These are phyloP conservation scores for Candida corydali DNA, from an alignment of 805 yeast species.

Conservation along the genomic window DNA sequence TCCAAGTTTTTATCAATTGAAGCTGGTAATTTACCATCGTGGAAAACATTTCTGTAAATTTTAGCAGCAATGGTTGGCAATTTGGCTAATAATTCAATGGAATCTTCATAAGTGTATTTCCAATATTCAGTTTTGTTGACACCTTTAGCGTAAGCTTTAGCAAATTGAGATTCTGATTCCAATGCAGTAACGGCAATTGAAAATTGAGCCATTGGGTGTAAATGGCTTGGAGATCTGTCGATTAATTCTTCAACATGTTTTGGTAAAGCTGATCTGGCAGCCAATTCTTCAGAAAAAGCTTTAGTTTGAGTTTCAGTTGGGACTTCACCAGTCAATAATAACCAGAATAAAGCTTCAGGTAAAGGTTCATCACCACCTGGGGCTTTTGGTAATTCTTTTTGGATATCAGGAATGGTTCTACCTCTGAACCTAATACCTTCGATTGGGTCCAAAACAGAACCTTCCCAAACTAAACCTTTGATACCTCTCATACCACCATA, in stretches of 20 bases:
- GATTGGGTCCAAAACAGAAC: constrained; percentile 70
- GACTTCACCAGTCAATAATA: constrained; percentile 66
- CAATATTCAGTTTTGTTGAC: constrained; percentile 67
- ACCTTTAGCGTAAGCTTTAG: constrained; percentile 68
- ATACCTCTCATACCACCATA: constrained; percentile 82
- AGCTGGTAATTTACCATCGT: constrained; percentile 55
- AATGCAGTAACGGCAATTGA: constrained; percentile 72
- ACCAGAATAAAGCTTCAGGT: constrained; percentile 79
- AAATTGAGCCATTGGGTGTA: constrained; percentile 84
- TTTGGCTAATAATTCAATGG: constrained; percentile 64
- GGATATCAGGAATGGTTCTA: constrained; percentile 69
- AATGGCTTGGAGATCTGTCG: constrained; percentile 58
- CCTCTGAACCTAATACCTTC: constrained; percentile 81
- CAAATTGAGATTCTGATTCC: constrained; percentile 67
- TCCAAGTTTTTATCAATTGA: constrained; percentile 50
- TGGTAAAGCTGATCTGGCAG: constrained; percentile 63
- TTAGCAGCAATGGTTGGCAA: constrained; percentile 72
- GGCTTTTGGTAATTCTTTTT: constrained; percentile 57
- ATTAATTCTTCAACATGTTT: constrained; percentile 56
- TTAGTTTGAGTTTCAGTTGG: constrained; percentile 60
- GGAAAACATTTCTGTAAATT: constrained; percentile 61
- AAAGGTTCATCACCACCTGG: constrained; percentile 58
- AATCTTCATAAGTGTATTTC: constrained; percentile 73
- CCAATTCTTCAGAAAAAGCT: constrained; percentile 56
- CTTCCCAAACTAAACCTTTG: constrained; percentile 74